Evolutionary conservation across 371 early-diverging fungal genomes (phyloP).

Genomic region (Circinella umbellata): DNA sequence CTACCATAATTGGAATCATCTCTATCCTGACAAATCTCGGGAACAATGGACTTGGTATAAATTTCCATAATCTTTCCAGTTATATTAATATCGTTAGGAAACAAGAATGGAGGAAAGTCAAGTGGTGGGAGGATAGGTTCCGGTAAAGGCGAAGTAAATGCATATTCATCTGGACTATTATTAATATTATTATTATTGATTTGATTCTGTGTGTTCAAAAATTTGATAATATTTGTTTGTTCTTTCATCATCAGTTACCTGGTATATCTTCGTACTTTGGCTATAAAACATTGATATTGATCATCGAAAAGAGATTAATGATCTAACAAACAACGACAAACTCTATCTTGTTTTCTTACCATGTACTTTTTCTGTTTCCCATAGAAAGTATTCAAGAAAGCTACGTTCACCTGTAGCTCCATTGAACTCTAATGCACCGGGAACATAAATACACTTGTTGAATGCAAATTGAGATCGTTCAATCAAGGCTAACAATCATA

Average conservation of each 20-base stretch:
- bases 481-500: conserved; percentile 69
- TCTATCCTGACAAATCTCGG: conserved; percentile 60
- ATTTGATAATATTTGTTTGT: background rate
- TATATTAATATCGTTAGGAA: conserved; percentile 80
- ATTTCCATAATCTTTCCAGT: conserved; percentile 81
- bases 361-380: conserved; percentile 92
- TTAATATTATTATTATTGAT: background rate
- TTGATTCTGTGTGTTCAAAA: background rate
- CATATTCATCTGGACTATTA: conserved; percentile 91
- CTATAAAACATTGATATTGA: conserved; percentile 41
- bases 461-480: conserved; percentile 91
- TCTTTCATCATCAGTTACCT: conserved; percentile 36
- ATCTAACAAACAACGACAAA: background rate
- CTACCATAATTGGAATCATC: conserved; percentile 94
- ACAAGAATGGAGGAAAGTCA: conserved; percentile 74
- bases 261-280: conserved; percentile 85
- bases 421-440: conserved; percentile 67
- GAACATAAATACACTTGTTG: conserved; percentile 80
- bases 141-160: conserved; percentile 86
- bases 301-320: background rate
- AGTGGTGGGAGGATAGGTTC: conserved; percentile 86
- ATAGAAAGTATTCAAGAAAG: conserved; percentile 90
- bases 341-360: conserved; percentile 49
- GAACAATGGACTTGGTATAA: conserved; percentile 77
- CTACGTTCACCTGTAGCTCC: conserved; percentile 63